Conservation (phyloP, 139 green algal species). For the Chlamydomonas sp. region DNA sequence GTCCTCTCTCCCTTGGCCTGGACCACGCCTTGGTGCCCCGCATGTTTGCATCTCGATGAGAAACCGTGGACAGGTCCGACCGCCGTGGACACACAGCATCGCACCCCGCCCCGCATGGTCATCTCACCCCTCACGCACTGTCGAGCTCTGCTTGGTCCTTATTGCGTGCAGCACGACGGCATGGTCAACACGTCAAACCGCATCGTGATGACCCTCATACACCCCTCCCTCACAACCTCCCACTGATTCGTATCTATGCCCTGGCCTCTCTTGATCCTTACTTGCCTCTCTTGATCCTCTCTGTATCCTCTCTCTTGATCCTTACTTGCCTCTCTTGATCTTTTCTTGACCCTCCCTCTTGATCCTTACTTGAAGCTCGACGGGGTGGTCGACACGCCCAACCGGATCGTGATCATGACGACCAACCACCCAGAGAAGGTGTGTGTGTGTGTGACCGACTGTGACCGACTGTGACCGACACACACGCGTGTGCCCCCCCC, state of each 20-base stretch:
- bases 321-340: neutral
- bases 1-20: neutral
- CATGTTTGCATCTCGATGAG: no score
- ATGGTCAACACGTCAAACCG: neutral
- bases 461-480: neutral
- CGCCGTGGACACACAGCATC: no score
- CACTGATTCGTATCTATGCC: no score
- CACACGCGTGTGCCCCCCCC: no score
- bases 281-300: neutral
- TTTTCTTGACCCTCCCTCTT: neutral
- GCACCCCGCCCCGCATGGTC: no score
- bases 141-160: no score
- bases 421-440: slow-evolving; percentile 49
- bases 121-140: no score
- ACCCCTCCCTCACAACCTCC: neutral
- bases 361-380: slow-evolving; percentile 49
- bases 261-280: no score
- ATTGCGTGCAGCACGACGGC: no score
- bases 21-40: neutral
- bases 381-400: slow-evolving; percentile 51
- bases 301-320: no score
- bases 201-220: neutral
- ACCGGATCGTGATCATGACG: slow-evolving; percentile 53
- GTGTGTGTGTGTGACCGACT: no score
- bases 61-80: no score